These are phyloP conservation scores for Euphorbia peplus DNA, from an alignment of 345 rosid species.

Conservation along the genomic window DNA sequence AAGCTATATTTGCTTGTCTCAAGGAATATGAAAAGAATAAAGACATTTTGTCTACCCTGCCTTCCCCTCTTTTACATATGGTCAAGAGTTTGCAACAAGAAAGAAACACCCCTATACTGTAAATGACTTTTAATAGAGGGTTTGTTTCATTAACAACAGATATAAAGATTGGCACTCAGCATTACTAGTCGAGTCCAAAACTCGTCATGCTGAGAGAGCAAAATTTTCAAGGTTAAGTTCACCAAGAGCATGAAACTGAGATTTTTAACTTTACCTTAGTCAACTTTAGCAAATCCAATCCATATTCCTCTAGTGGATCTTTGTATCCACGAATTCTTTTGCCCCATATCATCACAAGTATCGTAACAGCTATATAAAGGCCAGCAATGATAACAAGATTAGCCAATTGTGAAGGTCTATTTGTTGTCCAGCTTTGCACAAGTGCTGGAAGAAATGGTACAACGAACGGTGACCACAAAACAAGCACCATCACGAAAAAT, in stretches of 20 bases:
- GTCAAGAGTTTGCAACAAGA: not conserved
- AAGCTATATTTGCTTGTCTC: not conserved
- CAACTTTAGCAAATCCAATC: slow-evolving; percentile 58
- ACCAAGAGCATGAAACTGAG: not conserved
- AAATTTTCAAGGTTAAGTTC: not conserved
- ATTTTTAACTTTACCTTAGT: slow-evolving; percentile 45
- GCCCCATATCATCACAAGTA: slow-evolving; percentile 81
- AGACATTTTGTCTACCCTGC: not conserved
- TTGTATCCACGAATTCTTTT: slow-evolving; percentile 74
- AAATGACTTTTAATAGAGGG: not conserved
- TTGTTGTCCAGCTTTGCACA: slow-evolving; percentile 73
- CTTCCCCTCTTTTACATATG: not conserved
- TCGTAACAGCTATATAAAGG: slow-evolving; percentile 64
- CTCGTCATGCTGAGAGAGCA: not conserved
- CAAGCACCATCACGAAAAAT: slow-evolving; percentile 70
- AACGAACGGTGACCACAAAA: slow-evolving; percentile 81
- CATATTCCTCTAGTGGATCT: slow-evolving; percentile 69
- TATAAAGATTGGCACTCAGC: not conserved
- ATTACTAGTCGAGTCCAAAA: not conserved
- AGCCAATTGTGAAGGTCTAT: slow-evolving; percentile 58
- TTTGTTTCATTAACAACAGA: not conserved
- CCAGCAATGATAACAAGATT: slow-evolving; percentile 72
- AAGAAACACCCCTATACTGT: slow-evolving; percentile 2
- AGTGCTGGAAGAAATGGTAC: slow-evolving; percentile 86
- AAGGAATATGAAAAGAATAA: not conserved